Base-by-base conservation (phyloP, 805 yeast genomes). In the Ogataea paraovalis region DNA sequence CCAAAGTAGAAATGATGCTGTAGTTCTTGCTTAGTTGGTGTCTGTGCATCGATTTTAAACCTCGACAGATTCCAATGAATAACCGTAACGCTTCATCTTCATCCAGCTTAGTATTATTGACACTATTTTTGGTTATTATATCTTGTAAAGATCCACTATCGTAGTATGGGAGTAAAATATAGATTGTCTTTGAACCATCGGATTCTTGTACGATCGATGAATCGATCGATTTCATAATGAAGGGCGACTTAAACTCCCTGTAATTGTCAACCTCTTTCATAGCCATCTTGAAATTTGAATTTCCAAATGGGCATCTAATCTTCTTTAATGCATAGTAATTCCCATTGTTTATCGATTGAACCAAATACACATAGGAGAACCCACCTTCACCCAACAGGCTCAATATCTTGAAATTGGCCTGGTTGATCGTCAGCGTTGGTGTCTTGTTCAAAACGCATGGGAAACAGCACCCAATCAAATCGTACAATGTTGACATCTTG, bases 321-420 rank as follows among this genome's bases (percentile, higher is more conserved):
- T 87, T 86, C 70, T 91, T 91, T 60, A 91, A 69, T 3, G 96
- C 96, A 59, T 80, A 87, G 38, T 65, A 62, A 33, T 75, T 76
- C 30, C 74, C 69, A 53, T 73, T 69, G 22, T 71, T 64, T n/a
- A 42, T 44, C 39, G 72, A 70, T 53, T 80, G 73, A 3, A 90
- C 96, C 20, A 89, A 70, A 60, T 91, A 91, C 8, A 88, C 96
- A 56, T 85, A 89, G 0, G 96, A 83, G 61, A 85, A 86, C 13
- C 94, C 95, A 2, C 96, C 96, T 68, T 90, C 97, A 9, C 96
- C 96, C 6, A 91, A 70, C n/a, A 91, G 73, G 49, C 80, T 75
- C 45, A 81, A 67, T 16, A 91, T 83, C 56, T 71, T 73, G 68
- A 84, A 87, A 42, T 71, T 70, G 33, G 78, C 73, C 46, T 79